Percentiles rank a stretch among this genome's conserved stretches.
phyloP scores from a whole-genome alignment of 192 early-diverging fungal species.

The Coemansia sp. region DNA sequence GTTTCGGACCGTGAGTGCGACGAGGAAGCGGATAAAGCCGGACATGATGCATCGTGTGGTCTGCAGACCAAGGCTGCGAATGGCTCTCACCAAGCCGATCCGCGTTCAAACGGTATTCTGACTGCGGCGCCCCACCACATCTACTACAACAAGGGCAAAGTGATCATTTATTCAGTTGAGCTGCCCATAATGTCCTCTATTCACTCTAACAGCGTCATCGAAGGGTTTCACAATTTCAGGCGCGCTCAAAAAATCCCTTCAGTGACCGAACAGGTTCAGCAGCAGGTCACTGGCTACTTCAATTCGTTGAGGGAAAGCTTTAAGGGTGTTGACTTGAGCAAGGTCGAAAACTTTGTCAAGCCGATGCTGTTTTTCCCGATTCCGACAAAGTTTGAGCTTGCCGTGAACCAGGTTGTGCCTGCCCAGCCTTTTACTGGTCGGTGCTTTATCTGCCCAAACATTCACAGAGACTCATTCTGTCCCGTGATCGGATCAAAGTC shows the following conservation, averaged over 20 bases:
- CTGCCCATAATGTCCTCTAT: neutral
- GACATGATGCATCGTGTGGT: neutral
- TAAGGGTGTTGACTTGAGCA: neutral
- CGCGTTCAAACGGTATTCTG: neutral
- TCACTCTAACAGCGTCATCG: neutral
- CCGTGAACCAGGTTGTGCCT: conserved; percentile 6
- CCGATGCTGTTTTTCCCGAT: conserved; percentile 28
- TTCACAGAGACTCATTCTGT: conserved; percentile 17
- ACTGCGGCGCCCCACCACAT: neutral
- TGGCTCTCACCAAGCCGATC: neutral
- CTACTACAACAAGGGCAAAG: neutral
- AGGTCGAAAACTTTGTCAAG: neutral
- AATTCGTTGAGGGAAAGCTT: neutral
- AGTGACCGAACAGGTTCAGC: neutral
- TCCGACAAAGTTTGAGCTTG: conserved; percentile 26
- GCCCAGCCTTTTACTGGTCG: conserved; percentile 5
- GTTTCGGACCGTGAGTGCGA: conserved; percentile 7
- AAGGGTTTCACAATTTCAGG: neutral
- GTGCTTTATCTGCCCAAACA: neutral
- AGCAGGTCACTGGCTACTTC: neutral
- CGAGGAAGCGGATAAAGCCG: neutral
- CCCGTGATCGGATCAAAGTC: conserved; percentile 15
- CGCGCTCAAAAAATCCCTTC: neutral
- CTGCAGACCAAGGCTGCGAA: neutral
- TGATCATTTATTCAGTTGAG: neutral